phyloP scores from a whole-genome alignment of 2,329 filamentous ascomycete species.

The Pezicula rhizophila region DNA sequence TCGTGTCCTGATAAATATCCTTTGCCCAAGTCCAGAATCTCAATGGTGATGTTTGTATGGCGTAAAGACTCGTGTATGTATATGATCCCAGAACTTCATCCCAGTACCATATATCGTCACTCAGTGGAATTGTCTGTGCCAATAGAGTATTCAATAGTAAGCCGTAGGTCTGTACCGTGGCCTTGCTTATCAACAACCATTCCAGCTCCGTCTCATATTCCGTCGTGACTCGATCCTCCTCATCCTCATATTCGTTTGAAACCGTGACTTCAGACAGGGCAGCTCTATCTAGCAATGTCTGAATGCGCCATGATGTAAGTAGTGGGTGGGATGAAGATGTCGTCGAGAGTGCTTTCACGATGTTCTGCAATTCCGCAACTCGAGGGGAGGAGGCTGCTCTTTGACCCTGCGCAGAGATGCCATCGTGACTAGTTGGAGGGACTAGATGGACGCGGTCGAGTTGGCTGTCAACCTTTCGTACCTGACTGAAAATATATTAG shows the following conservation, averaged over 20 bases:
- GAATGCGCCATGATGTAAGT: constrained; percentile 54
- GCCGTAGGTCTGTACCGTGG: constrained; percentile 85
- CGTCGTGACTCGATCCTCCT: constrained; percentile 29
- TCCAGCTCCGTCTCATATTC: constrained; percentile 73
- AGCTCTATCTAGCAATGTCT: constrained; percentile 56
- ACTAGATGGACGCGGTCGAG: constrained; percentile 55
- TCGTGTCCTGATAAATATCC: constrained; percentile 58
- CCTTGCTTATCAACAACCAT: constrained; percentile 88
- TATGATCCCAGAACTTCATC: constrained; percentile 79
- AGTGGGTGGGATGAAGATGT: constrained; percentile 58
- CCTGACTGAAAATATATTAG: constrained; percentile 33
- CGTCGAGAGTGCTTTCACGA: constrained; percentile 67
- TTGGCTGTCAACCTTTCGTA: constrained; percentile 58
- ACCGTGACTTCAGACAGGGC: constrained; percentile 39
- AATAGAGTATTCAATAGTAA: constrained; percentile 70
- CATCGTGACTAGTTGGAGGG: constrained; percentile 37
- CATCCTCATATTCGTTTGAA: constrained; percentile 26
- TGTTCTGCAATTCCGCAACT: constrained; percentile 56
- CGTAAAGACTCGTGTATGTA: constrained; percentile 73
- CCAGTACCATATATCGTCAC: constrained; percentile 93
- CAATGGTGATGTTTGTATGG: constrained; percentile 76
- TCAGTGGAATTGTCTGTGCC: constrained; percentile 76
- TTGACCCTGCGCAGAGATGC: constrained; percentile 18
- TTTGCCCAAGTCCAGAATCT: constrained; percentile 67
- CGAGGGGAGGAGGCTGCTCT: constrained; percentile 40